Evolutionary conservation across 805 yeast genomes (phyloP).

Genomic region (Lachancea dasiensis): DNA sequence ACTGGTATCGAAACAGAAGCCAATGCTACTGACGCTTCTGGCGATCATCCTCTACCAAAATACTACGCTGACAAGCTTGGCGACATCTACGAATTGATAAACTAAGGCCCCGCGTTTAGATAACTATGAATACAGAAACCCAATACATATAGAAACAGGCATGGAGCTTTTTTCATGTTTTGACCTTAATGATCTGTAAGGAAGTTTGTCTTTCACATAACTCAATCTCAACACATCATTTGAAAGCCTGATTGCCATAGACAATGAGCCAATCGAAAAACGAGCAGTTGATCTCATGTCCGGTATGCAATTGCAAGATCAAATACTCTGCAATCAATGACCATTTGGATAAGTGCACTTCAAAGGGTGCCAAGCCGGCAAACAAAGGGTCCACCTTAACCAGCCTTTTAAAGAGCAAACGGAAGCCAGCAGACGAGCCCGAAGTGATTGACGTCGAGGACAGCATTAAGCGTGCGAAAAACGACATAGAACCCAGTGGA

Average conservation of each 20-base stretch:
- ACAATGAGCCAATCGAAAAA: conserved; percentile 8
- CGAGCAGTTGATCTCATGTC: conserved; percentile 29
- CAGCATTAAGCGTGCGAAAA: conserved; percentile 6
- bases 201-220: no score
- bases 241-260: background rate
- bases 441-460: conserved; percentile 7
- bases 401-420: conserved; percentile 14
- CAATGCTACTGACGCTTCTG: conserved; percentile 38
- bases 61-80: conserved; percentile 69
- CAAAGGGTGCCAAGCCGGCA: conserved; percentile 1
- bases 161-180: no score
- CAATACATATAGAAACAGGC: no score
- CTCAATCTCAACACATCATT: background rate
- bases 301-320: conserved; percentile 27
- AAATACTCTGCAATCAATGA: conserved; percentile 22
- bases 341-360: conserved; percentile 29
- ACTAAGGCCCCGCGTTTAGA: conserved; percentile 3
- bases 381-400: conserved; percentile 17
- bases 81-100: conserved; percentile 54
- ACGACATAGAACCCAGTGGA: conserved; percentile 12
- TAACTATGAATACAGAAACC: background rate
- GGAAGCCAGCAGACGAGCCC: conserved; percentile 3
- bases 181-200: no score
- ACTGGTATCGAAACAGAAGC: conserved; percentile 86
- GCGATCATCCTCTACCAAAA: conserved; percentile 46